phyloP scores from a whole-genome alignment of 2,329 filamentous ascomycete genomes.

The Samsoniella hepiali region DNA sequence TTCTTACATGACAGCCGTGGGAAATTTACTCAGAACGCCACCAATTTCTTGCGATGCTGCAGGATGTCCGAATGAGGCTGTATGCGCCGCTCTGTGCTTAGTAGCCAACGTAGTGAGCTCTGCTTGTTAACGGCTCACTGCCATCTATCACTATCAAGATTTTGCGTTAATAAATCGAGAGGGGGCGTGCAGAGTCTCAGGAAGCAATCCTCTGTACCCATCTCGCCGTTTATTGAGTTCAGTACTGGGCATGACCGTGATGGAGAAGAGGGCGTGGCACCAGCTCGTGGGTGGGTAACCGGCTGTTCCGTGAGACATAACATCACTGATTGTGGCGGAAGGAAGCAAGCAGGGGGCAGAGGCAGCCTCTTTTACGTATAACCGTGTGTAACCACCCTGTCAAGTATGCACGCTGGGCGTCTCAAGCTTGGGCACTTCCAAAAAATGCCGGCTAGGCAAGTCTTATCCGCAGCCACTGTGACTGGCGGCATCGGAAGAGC shows the following conservation, averaged over 20 bases:
- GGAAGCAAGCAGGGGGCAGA: no score
- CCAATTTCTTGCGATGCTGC: no score
- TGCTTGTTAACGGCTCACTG: no score
- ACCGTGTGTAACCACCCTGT: constrained; percentile 70
- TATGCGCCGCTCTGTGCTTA: no score
- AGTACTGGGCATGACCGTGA: constrained; percentile 58
- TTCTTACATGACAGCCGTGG: no score
- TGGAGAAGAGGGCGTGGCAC: constrained; percentile 65
- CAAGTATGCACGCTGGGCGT: constrained; percentile 69
- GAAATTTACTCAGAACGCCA: no score
- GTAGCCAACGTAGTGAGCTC: no score
- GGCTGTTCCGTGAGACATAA: constrained; percentile 37
- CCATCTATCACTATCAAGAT: no score
- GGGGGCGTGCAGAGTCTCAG: constrained; percentile 22
- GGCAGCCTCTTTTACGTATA: constrained; percentile 53
- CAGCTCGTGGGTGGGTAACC: constrained; percentile 70
- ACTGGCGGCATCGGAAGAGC: constrained; percentile 54
- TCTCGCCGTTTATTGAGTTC: no score
- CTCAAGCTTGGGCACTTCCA: constrained; percentile 71
- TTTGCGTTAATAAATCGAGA: no score
- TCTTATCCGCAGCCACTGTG: constrained; percentile 59
- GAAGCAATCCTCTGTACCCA: constrained; percentile 36
- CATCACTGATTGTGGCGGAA: not conserved
- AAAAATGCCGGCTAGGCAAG: constrained; percentile 65
- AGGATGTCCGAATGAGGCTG: no score